Base-by-base conservation (phyloP, 805 yeast genomes). In the Diddensiella caesifluorescens region DNA sequence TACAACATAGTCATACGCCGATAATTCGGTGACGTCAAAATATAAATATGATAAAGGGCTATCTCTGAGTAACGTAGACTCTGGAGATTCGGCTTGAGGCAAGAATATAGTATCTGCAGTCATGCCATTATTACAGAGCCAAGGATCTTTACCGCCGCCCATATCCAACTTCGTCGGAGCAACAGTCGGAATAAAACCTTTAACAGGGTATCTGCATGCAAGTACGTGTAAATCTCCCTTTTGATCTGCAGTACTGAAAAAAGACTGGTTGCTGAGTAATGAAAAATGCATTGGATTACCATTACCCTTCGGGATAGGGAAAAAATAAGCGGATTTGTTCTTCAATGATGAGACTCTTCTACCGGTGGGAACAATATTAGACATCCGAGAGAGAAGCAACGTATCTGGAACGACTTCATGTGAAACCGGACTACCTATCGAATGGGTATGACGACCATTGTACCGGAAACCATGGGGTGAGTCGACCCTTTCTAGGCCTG, bases 1-100 rank as follows among this genome's bases (percentile, higher is more conserved):
- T 0, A 80, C 64, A 15, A 83, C 62, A 29, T 70, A 65, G 39
- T 76, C 80, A 51, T 67, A 80, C 6, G 61, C 55, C 0, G 63
- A 32, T 5, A 80, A 48, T 2, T 66, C 58, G 0, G 64, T 52
- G 0, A 70, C 50, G 9, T 67, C 63, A 5, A 73, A 58, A 39
- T 69, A 69, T 2, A 79, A 31, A 5, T 76, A 69, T 45, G 72
- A n/a, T n/a, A n/a, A n/a, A n/a, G n/a, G n/a, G n/a, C n/a, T n/a
- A n/a, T n/a, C n/a, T n/a, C n/a, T n/a, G n/a, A n/a, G n/a, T n/a
- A n/a, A n/a, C n/a, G n/a, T n/a, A n/a, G n/a, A n/a, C n/a, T n/a
- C n/a, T n/a, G n/a, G n/a, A n/a, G n/a, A n/a, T n/a, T n/a, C n/a
- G n/a, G n/a, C n/a, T n/a, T n/a, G n/a, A n/a, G n/a, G n/a, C n/a